Percentiles rank a stretch among this genome's conserved stretches.
Evolutionary conservation across 257 asterid genomes (phyloP).

Genomic region (Striga asiatica): DNA sequence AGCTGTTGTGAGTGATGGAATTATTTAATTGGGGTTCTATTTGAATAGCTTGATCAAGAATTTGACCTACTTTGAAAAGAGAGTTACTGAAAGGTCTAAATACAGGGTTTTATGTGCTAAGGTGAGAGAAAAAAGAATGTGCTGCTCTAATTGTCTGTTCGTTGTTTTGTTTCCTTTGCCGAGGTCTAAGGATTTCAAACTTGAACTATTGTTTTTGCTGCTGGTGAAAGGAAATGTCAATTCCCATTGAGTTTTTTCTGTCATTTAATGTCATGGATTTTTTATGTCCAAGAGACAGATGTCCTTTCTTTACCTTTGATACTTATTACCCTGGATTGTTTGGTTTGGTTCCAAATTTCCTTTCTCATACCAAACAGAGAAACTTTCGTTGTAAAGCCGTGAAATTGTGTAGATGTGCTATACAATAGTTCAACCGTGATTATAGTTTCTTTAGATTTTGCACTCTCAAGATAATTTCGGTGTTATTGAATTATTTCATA

Average conservation of each 20-base stretch:
- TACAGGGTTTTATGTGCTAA: conserved; percentile 7
- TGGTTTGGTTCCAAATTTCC: neutral
- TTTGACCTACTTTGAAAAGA: neutral
- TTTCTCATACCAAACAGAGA: no score
- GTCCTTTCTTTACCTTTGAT: neutral
- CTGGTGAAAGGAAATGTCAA: neutral
- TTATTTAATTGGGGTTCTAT: neutral
- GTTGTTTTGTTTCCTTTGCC: neutral
- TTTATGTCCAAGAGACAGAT: neutral
- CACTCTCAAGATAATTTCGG: neutral
- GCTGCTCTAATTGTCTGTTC: neutral
- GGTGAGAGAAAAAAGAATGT: neutral
- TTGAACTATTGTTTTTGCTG: neutral
- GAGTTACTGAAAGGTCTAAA: neutral
- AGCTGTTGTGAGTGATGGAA: neutral
- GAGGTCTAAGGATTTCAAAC: neutral
- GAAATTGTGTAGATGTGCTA: no score
- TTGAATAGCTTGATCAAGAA: conserved; percentile 1
- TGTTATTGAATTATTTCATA: neutral
- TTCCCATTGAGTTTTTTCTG: neutral
- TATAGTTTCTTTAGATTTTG: neutral
- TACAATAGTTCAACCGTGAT: neutral
- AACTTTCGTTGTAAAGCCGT: no score
- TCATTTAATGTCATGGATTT: neutral
- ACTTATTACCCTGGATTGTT: neutral